Evolutionary conservation across 192 early-diverging fungal genomes (phyloP).

Genomic region (Lunasporangiospora selenospora): DNA sequence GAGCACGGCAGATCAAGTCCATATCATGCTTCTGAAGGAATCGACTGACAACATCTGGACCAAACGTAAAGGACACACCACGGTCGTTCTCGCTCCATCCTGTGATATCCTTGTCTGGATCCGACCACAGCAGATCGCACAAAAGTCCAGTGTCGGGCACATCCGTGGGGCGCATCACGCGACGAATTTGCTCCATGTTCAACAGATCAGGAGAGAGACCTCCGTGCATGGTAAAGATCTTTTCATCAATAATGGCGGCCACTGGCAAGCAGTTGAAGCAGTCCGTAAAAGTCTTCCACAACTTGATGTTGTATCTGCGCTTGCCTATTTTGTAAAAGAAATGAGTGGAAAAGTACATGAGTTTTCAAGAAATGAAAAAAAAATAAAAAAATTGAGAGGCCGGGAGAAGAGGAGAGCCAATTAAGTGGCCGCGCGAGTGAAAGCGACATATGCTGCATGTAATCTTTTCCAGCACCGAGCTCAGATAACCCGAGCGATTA

Average conservation of each 20-base stretch:
- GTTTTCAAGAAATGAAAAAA: neutral
- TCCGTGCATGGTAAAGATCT: slow-evolving; percentile 99
- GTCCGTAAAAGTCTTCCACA: slow-evolving; percentile 99
- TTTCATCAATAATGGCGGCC: slow-evolving; percentile 97
- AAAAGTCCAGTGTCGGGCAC: slow-evolving; percentile 97
- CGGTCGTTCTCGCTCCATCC: slow-evolving; percentile 99
- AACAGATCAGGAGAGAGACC: slow-evolving; percentile 97
- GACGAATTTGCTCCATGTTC: slow-evolving; percentile 96
- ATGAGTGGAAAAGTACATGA: neutral
- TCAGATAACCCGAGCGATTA: no score
- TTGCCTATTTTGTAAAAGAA: slow-evolving; percentile 66
- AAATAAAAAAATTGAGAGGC: no score
- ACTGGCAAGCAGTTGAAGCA: slow-evolving; percentile 99
- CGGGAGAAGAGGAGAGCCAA: no score
- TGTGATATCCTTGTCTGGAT: slow-evolving; percentile 95
- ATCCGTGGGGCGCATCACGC: slow-evolving; percentile 97
- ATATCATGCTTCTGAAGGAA: slow-evolving; percentile 97
- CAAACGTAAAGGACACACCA: slow-evolving; percentile 96
- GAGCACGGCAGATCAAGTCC: slow-evolving; percentile 97
- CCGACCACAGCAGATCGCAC: slow-evolving; percentile 97
- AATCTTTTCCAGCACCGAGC: no score
- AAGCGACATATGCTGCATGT: no score
- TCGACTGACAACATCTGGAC: slow-evolving; percentile 90
- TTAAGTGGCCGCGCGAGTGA: no score
- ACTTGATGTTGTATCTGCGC: slow-evolving; percentile 96